A percentile compares a stretch with the other conserved stretches of the same genome.
phyloP scores from a whole-genome alignment of 176 grass and related monocot species.

The Paspalum vaginatum region DNA sequence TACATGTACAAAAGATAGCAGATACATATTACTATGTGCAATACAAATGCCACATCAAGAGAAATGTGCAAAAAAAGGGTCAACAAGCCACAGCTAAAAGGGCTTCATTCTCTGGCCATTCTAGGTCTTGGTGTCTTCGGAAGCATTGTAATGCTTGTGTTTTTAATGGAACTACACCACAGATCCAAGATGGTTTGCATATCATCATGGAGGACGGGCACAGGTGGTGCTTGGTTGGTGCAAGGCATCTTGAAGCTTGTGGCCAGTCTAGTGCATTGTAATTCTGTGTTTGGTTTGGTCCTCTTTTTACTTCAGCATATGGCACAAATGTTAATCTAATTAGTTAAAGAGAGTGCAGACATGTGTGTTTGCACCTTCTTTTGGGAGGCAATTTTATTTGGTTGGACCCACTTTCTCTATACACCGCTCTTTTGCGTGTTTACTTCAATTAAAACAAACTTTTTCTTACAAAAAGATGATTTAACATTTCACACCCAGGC shows the following conservation, averaged over 20 bases:
- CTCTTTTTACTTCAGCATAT: too few species aligned
- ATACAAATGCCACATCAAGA: conserved; percentile 27
- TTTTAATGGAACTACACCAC: not conserved
- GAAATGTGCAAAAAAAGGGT: not conserved
- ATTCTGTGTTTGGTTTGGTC: not conserved
- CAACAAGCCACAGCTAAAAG: not conserved
- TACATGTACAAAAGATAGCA: conserved; percentile 12
- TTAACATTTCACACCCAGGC: not conserved
- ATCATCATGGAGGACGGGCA: not conserved
- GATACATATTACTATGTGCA: conserved; percentile 20
- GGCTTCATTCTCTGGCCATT: not conserved
- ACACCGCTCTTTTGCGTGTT: not conserved
- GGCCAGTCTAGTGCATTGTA: too few species aligned
- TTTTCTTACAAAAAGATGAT: not conserved
- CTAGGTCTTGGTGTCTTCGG: not conserved
- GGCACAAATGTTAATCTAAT: too few species aligned
- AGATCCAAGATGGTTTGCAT: not conserved
- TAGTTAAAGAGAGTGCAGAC: too few species aligned
- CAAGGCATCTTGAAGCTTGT: not conserved
- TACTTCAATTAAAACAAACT: not conserved
- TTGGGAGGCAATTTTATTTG: too few species aligned
- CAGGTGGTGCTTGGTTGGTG: not conserved
- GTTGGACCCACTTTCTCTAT: too few species aligned
- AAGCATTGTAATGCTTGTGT: not conserved
- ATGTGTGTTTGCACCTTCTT: too few species aligned